Evolutionary conservation across 2,329 filamentous ascomycete genomes (phyloP).

Genomic region (Calonectria pauciramosa): DNA sequence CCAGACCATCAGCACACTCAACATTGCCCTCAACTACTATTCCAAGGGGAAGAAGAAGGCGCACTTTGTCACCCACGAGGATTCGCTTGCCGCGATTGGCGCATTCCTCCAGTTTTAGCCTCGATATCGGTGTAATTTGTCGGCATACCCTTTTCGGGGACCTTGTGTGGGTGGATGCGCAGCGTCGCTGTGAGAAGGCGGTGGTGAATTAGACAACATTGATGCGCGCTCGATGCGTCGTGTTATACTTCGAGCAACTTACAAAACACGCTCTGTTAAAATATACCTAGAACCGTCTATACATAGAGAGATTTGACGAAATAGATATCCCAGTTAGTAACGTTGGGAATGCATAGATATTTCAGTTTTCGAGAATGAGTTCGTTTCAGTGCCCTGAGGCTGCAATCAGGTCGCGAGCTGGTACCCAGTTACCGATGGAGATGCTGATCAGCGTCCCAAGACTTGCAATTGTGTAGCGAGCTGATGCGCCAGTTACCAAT

Average conservation of each 20-base stretch:
- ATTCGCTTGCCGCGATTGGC: constrained; percentile 93
- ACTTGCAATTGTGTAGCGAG: no score
- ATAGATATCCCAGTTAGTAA: background rate
- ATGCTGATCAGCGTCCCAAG: no score
- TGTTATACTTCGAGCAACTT: background rate
- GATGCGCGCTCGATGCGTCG: background rate
- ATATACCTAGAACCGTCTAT: background rate
- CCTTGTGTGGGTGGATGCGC: background rate
- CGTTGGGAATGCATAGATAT: background rate
- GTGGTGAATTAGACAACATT: no score
- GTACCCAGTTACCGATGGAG: no score
- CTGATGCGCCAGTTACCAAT: background rate
- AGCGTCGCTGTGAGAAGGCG: background rate
- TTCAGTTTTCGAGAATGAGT: no score
- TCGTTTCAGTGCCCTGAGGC: background rate
- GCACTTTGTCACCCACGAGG: constrained; percentile 95
- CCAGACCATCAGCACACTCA: constrained; percentile 97
- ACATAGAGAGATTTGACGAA: background rate
- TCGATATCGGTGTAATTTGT: background rate
- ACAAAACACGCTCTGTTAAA: background rate
- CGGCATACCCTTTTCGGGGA: background rate
- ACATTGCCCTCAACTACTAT: constrained; percentile 98
- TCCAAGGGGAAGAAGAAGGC: constrained; percentile 93
- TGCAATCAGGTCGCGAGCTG: background rate
- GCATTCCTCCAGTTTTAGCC: constrained; percentile 80